phyloP scores from a whole-genome alignment of 129 eudicot genomes.

The Tanacetum coccineum region DNA sequence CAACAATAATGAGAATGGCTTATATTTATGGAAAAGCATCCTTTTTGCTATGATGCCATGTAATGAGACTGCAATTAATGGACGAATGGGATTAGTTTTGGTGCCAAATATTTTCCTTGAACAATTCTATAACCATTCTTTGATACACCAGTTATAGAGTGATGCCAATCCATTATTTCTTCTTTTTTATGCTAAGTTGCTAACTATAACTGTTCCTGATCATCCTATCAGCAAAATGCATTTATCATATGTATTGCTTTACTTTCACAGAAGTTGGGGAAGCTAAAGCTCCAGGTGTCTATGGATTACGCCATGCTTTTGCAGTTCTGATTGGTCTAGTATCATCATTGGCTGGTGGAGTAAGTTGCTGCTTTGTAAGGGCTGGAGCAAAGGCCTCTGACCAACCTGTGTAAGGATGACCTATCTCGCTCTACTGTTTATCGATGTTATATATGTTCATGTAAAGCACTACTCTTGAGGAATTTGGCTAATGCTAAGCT shows the following conservation, averaged over 20 bases:
- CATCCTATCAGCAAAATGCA: background rate
- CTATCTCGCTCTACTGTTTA: conserved; percentile 4
- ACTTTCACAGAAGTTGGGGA: conserved; percentile 32
- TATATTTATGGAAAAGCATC: no score
- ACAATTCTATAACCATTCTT: background rate
- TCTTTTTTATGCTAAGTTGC: background rate
- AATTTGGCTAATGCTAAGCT: no score
- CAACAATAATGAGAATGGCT: no score
- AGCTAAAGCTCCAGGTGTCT: conserved; percentile 28
- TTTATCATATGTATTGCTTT: conserved; percentile 5
- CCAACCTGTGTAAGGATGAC: conserved; percentile 63
- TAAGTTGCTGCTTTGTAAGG: conserved; percentile 55
- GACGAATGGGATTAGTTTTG: background rate
- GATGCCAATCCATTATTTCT: conserved; percentile 1
- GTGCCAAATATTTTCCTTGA: background rate
- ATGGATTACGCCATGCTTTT: conserved; percentile 36
- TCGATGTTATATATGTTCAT: background rate
- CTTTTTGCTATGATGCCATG: no score
- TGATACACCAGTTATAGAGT: background rate
- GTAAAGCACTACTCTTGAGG: no score
- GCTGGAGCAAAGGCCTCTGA: conserved; percentile 80
- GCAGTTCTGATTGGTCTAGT: conserved; percentile 52
- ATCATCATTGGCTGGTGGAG: conserved; percentile 62
- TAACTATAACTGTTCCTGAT: conserved; percentile 1
- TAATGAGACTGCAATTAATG: background rate